phyloP scores from a whole-genome alignment of 495 filamentous ascomycete genomes.

The Rusavskia elegans region DNA sequence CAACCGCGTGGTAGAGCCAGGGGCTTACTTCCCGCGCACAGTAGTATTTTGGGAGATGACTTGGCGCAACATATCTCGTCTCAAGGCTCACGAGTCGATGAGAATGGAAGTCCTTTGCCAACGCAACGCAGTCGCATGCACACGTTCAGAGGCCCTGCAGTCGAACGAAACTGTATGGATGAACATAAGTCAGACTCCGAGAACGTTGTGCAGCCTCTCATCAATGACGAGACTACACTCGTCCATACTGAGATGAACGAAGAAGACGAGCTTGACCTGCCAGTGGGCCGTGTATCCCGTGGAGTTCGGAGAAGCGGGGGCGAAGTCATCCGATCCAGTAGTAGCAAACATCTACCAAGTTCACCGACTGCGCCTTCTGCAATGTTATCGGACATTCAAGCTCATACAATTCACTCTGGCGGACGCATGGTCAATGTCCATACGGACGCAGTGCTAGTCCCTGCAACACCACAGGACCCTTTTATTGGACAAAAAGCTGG shows the following conservation, averaged over 20 bases:
- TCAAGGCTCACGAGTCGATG: constrained; percentile 15
- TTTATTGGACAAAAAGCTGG: constrained; percentile 1
- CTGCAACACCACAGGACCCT: constrained; percentile 5
- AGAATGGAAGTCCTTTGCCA: constrained; percentile 19
- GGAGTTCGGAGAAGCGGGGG: background rate
- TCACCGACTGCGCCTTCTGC: constrained; percentile 9
- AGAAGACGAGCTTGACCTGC: background rate
- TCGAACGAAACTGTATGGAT: no score
- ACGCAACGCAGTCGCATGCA: background rate
- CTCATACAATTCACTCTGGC: background rate
- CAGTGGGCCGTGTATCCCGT: background rate
- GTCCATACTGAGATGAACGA: background rate
- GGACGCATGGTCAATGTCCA: constrained; percentile 8
- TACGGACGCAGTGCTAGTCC: constrained; percentile 3
- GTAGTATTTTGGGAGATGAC: background rate
- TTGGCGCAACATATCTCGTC: constrained; percentile 9
- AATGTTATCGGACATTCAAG: background rate
- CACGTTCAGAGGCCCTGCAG: background rate
- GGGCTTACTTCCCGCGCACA: background rate
- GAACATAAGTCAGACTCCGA: no score
- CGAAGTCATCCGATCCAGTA: constrained; percentile 1
- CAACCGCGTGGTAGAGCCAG: background rate
- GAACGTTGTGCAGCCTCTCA: no score
- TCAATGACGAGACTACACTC: no score
- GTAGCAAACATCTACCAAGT: constrained; percentile 8